These are phyloP conservation scores for Protostelium mycophagum DNA, from an alignment of 78 protist species.

Conservation along the genomic window DNA sequence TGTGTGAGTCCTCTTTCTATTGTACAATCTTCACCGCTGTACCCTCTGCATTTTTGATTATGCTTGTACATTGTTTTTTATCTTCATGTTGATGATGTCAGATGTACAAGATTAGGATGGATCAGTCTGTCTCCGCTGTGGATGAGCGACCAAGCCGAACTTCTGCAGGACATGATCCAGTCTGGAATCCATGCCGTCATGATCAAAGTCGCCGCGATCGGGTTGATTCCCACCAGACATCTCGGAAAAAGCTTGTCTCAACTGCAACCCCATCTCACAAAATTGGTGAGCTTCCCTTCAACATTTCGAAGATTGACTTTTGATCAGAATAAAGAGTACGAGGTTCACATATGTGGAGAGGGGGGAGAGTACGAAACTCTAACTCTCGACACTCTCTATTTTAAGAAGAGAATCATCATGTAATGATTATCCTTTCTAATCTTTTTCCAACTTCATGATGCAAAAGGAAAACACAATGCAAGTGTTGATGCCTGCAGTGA, in stretches of 20 bases:
- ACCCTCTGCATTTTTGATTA: no score
- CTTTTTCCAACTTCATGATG: not conserved
- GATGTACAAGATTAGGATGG: slow-evolving; percentile 78
- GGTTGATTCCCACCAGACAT: slow-evolving; percentile 61
- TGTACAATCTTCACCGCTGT: no score
- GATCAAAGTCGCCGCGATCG: slow-evolving; percentile 82
- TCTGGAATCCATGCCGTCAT: slow-evolving; percentile 67
- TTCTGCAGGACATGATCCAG: slow-evolving; percentile 79
- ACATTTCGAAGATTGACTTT: not conserved
- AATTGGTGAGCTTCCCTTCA: not conserved
- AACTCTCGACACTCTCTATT: slow-evolving; percentile 86
- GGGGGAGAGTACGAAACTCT: slow-evolving; percentile 99
- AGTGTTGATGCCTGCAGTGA: slow-evolving; percentile 6
- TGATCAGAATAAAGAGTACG: slow-evolving; percentile 36
- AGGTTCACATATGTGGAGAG: slow-evolving; percentile 90
- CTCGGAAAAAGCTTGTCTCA: slow-evolving; percentile 63
- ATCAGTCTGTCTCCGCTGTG: slow-evolving; percentile 79
- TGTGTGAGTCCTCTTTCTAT: slow-evolving; percentile 40
- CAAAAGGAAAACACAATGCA: not conserved
- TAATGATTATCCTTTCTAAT: slow-evolving; percentile 1
- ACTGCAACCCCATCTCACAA: slow-evolving; percentile 29
- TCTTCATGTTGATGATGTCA: no score
- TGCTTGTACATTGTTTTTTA: no score
- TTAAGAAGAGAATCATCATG: slow-evolving; percentile 45
- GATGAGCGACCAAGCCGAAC: slow-evolving; percentile 73